phyloP scores from a whole-genome alignment of 2,329 filamentous ascomycete genomes.

The Bimuria novae-zelandiae region DNA sequence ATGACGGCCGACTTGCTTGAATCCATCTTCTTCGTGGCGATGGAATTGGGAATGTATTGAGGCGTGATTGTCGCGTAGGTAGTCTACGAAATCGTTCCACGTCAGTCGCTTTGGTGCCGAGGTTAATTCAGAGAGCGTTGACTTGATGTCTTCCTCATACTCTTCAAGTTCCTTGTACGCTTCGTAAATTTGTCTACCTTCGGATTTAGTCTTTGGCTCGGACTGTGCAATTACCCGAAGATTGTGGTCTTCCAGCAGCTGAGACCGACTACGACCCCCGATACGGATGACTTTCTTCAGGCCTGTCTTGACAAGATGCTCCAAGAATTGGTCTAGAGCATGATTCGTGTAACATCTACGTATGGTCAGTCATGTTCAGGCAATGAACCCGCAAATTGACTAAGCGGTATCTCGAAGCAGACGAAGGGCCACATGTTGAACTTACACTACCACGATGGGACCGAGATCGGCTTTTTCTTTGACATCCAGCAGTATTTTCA shows the following conservation, averaged over 20 bases:
- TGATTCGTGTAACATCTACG: conserved; percentile 56
- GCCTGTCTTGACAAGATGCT: conserved; percentile 59
- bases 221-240: conserved; percentile 44
- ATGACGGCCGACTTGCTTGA: conserved; percentile 22
- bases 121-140: neutral
- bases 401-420: no score
- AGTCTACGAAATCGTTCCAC: conserved; percentile 23
- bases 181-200: conserved; percentile 15
- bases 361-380: no score
- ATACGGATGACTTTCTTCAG: conserved; percentile 63
- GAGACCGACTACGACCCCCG: conserved; percentile 62
- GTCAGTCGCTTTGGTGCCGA: neutral
- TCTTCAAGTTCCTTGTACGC: conserved; percentile 22
- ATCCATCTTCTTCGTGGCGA: conserved; percentile 21
- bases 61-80: conserved; percentile 19
- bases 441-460: conserved; percentile 50
- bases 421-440: neutral
- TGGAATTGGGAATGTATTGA: conserved; percentile 27
- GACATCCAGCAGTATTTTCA: conserved; percentile 59
- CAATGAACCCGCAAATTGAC: no score
- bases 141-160: neutral
- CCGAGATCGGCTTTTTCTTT: conserved; percentile 44
- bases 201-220: conserved; percentile 26
- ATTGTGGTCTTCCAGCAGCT: conserved; percentile 56
- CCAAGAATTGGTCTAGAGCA: conserved; percentile 62